These are phyloP conservation scores for Tricholoma furcatifolium DNA, from an alignment of 768 basidiomycete genomes.

Conservation along the genomic window DNA sequence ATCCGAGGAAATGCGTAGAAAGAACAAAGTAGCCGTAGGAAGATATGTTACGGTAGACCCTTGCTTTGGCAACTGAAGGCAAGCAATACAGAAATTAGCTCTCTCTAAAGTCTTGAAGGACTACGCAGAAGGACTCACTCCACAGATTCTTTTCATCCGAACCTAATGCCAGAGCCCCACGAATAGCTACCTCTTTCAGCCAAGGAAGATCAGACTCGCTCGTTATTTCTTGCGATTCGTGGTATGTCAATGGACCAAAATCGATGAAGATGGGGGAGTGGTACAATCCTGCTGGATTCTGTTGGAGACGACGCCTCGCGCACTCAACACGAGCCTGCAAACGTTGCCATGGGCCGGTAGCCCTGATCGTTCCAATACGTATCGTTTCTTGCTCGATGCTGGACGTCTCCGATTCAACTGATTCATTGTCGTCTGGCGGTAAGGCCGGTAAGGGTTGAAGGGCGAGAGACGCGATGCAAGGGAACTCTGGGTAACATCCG, in stretches of 20 bases:
- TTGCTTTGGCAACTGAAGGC: conserved; percentile 33
- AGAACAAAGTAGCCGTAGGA: conserved; percentile 44
- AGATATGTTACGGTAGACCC: conserved; percentile 30
- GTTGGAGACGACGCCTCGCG: conserved; percentile 25
- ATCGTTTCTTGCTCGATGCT: conserved; percentile 23
- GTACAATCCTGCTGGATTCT: conserved; percentile 4
- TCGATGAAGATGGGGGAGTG: conserved; percentile 36
- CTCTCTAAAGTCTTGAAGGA: neutral
- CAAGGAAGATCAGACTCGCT: conserved; percentile 11
- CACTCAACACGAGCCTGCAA: conserved; percentile 25
- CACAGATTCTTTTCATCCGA: conserved; percentile 30
- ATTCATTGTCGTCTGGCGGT: conserved; percentile 13
- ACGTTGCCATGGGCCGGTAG: conserved; percentile 23
- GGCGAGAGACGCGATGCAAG: conserved; percentile 24
- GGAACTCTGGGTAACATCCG: conserved; percentile 23
- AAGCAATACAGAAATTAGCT: neutral
- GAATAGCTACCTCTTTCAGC: conserved; percentile 28
- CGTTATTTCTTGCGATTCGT: conserved; percentile 18
- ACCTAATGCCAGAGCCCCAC: conserved; percentile 29
- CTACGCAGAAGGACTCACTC: conserved; percentile 24
- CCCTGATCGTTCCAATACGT: conserved; percentile 28
- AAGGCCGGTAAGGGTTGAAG: conserved; percentile 18
- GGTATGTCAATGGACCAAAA: conserved; percentile 38
- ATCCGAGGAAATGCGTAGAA: conserved; percentile 36
- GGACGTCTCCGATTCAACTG: conserved; percentile 17